These are phyloP conservation scores for Straminergon stramineum DNA, from an alignment of 225 moss, liverwort and hornwort species.

Conservation along the genomic window DNA sequence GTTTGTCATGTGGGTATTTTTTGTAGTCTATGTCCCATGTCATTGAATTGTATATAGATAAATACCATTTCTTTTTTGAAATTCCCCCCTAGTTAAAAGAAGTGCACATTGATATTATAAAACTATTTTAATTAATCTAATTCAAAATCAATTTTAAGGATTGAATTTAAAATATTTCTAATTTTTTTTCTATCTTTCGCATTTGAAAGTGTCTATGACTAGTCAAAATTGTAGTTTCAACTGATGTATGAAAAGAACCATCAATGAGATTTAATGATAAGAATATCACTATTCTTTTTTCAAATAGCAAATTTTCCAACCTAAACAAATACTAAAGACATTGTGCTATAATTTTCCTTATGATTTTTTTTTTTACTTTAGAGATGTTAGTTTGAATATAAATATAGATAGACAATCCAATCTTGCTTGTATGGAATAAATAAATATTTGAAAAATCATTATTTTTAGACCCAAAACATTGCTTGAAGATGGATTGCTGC, in stretches of 20 bases:
- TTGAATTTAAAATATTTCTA: not conserved
- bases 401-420: rapidly evolving
- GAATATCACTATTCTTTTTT: not conserved
- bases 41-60: not conserved
- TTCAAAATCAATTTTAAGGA: not conserved
- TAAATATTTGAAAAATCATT: not conserved
- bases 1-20: too few species aligned
- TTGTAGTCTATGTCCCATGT: not conserved
- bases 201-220: not conserved
- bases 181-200: not conserved
- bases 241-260: not conserved
- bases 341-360: not conserved
- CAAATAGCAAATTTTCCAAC: not conserved
- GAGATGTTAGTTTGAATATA: not conserved
- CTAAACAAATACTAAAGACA: not conserved
- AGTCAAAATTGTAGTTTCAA: not conserved
- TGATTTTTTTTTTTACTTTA: not conserved
- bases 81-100: rapidly evolving
- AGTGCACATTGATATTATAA: too few species aligned
- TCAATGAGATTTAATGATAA: not conserved
- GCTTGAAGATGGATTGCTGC: not conserved
- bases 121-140: too few species aligned
- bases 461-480: rapidly evolving
- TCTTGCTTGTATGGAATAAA: not conserved
- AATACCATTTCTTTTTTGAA: not conserved